These are phyloP conservation scores for Russula griseocarnosa DNA, from an alignment of 768 basidiomycete species.

Conservation along the genomic window DNA sequence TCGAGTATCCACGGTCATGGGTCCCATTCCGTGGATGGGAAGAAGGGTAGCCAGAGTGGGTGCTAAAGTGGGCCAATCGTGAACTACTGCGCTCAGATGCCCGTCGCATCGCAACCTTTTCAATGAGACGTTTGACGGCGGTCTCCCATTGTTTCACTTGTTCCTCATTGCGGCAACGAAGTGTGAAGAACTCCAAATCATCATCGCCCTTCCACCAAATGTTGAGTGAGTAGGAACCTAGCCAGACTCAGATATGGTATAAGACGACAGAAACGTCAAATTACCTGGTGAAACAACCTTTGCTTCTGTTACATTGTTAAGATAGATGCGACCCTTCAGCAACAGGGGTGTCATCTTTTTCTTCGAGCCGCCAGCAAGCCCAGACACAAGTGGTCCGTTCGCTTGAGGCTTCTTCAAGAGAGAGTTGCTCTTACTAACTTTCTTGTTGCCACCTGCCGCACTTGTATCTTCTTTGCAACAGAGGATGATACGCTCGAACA, in stretches of 20 bases:
- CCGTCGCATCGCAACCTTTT: constrained; percentile 65
- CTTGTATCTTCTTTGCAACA: constrained; percentile 89
- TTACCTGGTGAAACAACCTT: constrained; percentile 50
- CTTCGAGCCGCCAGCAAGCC: constrained; percentile 53
- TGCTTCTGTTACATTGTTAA: constrained; percentile 91
- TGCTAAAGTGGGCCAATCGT: constrained; percentile 43
- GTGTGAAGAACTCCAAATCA: constrained; percentile 88
- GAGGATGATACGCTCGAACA: constrained; percentile 97
- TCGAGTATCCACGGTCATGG: constrained; percentile 11
- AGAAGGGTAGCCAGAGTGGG: constrained; percentile 45
- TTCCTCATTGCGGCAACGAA: constrained; percentile 90
- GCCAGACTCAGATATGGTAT: constrained; percentile 5
- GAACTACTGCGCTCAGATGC: constrained; percentile 61
- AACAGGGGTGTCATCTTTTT: constrained; percentile 78
- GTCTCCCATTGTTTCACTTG: constrained; percentile 91
- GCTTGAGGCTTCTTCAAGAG: constrained; percentile 79
- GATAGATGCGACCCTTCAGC: constrained; percentile 93
- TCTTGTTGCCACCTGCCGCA: constrained; percentile 51
- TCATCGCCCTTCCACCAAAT: constrained; percentile 96
- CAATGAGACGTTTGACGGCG: constrained; percentile 83
- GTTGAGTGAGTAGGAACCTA: constrained; percentile 71
- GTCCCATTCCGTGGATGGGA: constrained; percentile 21
- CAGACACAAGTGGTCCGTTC: constrained; percentile 46
- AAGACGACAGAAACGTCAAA: constrained; percentile 32
- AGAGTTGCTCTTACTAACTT: constrained; percentile 78